Evolutionary conservation across 2,329 filamentous ascomycete species (phyloP).

Genomic region (Fusarium tupiense): DNA sequence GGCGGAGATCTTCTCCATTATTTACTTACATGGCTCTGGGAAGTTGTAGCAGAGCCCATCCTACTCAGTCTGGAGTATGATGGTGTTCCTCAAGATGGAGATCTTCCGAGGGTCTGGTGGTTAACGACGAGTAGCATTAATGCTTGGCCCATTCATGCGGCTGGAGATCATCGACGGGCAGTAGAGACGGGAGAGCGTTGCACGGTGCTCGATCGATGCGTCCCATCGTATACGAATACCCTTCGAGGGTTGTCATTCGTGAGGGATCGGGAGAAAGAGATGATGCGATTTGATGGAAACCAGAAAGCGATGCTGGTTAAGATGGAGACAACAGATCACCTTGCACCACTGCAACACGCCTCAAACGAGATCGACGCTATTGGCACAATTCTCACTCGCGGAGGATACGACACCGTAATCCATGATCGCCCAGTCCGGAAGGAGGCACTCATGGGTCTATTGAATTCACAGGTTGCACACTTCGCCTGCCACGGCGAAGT

Average conservation of each 20-base stretch:
- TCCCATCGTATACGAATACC: not conserved
- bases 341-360: not conserved
- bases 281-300: accelerated
- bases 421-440: not conserved
- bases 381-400: not conserved
- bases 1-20: not conserved
- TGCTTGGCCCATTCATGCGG: not conserved
- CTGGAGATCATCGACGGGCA: not conserved
- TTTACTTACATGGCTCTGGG: not conserved
- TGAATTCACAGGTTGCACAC: not conserved
- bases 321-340: not conserved
- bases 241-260: not conserved
- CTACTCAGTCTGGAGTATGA: not conserved
- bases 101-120: not conserved
- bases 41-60: not conserved
- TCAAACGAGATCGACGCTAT: not conserved
- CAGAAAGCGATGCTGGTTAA: not conserved
- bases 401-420: not conserved
- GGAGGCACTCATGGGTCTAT: not conserved
- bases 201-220: not conserved
- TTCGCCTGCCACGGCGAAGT: not conserved
- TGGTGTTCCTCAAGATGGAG: not conserved
- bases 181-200: not conserved
- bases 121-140: not conserved
- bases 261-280: not conserved